Base-by-base conservation (phyloP, 192 early-diverging fungal genomes). In the Dissophora ornata region DNA sequence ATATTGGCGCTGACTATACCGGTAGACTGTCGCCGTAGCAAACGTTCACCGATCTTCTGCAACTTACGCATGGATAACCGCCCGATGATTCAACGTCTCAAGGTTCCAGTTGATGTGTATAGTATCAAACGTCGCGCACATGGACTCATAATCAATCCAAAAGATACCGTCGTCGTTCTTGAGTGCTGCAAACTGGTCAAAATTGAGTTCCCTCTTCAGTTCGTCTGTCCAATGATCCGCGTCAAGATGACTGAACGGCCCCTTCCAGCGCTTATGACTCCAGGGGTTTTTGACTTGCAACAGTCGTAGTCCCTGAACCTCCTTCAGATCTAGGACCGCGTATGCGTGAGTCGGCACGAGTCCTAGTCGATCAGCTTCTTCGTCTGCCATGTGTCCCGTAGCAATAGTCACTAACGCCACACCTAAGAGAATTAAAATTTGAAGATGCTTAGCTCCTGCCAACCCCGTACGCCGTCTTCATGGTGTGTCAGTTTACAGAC, bases 21-120 rank as follows among this genome's bases (percentile, higher is more conserved):
- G 18, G 40, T 18, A 41, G 33, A 28, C 19, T 9, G 21, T 32
- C 30, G 29, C 16, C 15, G n/a, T n/a, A n/a, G n/a, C n/a, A n/a
- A n/a, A n/a, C n/a, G n/a, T n/a, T n/a, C n/a, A n/a, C 36, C 44
- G 15, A n/a, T 45, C n/a, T 16, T n/a, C 44, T 45, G 4, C 16
- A 2, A 85, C 88, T 84, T 78, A 93, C 89, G 88, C 87, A 59
- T 96, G 95, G 34, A 91, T 67, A 11, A 87, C 87, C 56, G 87
- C 83, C 30, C 86, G 80, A 71, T 93, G 80, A 10, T 69, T 73
- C 59, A 96, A 93, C 40, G 91, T 61, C 32, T 83, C 87, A 7
- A 95, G 91, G 82, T 95, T 93, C 95, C 92, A 96, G 69, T 95
- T 96, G 24, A 96, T 75, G 65, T 98, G 95, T 29, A 95, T 92